Conservation (phyloP, 1,284 basidiomycete genomes). For the Ustilago vetiveriae region DNA sequence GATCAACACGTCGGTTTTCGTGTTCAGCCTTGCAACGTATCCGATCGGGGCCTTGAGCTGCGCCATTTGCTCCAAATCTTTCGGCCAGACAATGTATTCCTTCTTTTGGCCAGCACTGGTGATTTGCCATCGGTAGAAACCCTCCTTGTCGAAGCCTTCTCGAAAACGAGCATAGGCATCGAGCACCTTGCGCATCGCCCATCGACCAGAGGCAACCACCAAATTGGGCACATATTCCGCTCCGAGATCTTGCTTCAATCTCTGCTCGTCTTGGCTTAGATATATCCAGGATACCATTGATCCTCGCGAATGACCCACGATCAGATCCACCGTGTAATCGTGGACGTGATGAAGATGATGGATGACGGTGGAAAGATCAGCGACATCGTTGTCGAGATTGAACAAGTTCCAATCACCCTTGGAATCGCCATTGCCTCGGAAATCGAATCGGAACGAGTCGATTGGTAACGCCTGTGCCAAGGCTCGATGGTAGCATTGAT, state of each 20-base stretch:
- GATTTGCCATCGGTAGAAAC: conserved; percentile 48
- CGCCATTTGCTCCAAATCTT: conserved; percentile 35
- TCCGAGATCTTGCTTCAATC: conserved; percentile 2
- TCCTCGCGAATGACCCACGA: conserved; percentile 31
- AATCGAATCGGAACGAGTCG: conserved; percentile 84
- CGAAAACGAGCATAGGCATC: conserved; percentile 17
- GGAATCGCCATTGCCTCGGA: conserved; percentile 69
- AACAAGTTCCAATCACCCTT: conserved; percentile 27
- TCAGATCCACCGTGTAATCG: conserved; percentile 17
- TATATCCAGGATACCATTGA: conserved; percentile 36
- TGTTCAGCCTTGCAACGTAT: conserved; percentile 17
- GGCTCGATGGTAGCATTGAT: conserved; percentile 80
- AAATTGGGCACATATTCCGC: conserved; percentile 14
- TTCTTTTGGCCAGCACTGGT: conserved; percentile 41
- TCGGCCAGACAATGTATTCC: conserved; percentile 31
- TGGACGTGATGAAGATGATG: conserved; percentile 5
- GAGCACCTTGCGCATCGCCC: conserved; percentile 13
- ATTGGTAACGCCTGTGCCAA: conserved; percentile 75
- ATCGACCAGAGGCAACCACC: conserved; percentile 15
- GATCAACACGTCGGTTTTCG: conserved; percentile 36
- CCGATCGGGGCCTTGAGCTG: conserved; percentile 13
- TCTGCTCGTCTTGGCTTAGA: conserved; percentile 7
- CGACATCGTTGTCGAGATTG: conserved; percentile 22
- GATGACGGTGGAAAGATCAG: conserved; percentile 34
- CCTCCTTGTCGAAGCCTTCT: conserved; percentile 27